Evolutionary conservation across 306 rosid genomes (phyloP).

Genomic region (Elaeagnus macrophylla): DNA sequence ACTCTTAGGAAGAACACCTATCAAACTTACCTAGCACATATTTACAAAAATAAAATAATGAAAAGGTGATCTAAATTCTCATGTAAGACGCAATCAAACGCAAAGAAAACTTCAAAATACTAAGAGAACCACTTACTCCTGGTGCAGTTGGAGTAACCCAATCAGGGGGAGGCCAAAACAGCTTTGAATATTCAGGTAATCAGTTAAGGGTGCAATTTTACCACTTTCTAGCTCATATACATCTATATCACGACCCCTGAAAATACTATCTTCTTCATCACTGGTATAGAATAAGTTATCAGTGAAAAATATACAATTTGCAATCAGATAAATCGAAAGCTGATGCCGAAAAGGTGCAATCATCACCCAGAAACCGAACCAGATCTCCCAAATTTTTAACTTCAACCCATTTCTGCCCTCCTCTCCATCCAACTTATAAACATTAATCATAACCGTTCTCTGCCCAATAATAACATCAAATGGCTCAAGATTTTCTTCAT

Average conservation of each 20-base stretch:
- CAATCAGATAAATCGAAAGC: constrained; percentile 33
- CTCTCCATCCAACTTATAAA: constrained; percentile 34
- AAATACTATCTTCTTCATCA: constrained; percentile 23
- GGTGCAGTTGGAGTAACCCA: constrained; percentile 31
- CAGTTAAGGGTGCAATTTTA: constrained; percentile 34
- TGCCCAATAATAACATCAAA: constrained; percentile 27
- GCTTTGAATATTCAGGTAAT: constrained; percentile 36
- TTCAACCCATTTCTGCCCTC: constrained; percentile 48
- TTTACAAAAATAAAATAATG: background rate
- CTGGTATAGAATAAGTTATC: constrained; percentile 30
- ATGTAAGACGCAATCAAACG: constrained; percentile 1
- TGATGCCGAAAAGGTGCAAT: constrained; percentile 53
- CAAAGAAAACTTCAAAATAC: constrained; percentile 2
- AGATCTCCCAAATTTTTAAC: constrained; percentile 43
- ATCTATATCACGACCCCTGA: constrained; percentile 36
- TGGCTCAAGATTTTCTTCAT: constrained; percentile 15
- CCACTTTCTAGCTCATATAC: constrained; percentile 42
- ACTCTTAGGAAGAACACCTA: background rate
- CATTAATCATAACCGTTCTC: constrained; percentile 47
- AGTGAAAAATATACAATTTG: constrained; percentile 47
- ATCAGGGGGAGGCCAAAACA: constrained; percentile 73
- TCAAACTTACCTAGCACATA: background rate
- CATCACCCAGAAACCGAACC: constrained; percentile 69
- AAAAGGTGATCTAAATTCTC: background rate
- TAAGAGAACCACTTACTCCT: constrained; percentile 22